Evolutionary conservation across 257 asterid genomes (phyloP).

Genomic region (Dorcoceras hygrometricum): DNA sequence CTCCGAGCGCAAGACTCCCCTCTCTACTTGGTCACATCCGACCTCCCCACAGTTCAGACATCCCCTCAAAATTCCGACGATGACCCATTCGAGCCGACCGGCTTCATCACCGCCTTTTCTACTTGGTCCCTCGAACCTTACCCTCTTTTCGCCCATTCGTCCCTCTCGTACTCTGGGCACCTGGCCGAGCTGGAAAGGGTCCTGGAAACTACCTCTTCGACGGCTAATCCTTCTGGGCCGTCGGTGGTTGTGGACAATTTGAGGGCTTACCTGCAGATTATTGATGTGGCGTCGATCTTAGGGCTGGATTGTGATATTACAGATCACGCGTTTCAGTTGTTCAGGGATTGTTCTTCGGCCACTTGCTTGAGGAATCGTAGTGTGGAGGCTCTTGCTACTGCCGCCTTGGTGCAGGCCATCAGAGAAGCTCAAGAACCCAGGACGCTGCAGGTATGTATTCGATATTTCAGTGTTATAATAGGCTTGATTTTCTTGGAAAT

Average conservation of each 20-base stretch:
- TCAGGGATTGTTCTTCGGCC: slow-evolving; percentile 91
- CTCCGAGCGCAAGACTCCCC: slow-evolving; percentile 91
- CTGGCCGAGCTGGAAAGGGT: slow-evolving; percentile 94
- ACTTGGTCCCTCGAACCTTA: slow-evolving; percentile 95
- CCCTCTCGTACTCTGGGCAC: slow-evolving; percentile 82
- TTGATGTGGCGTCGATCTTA: slow-evolving; percentile 88
- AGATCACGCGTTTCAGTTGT: slow-evolving; percentile 97
- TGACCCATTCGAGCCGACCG: slow-evolving; percentile 89
- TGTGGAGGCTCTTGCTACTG: slow-evolving; percentile 96
- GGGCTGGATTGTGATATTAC: slow-evolving; percentile 83
- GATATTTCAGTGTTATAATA: neutral
- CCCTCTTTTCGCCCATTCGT: slow-evolving; percentile 74
- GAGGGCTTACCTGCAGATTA: slow-evolving; percentile 94
- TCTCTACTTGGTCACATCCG: slow-evolving; percentile 92
- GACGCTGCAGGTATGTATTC: slow-evolving; percentile 72
- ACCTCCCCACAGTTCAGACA: slow-evolving; percentile 63
- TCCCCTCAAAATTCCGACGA: slow-evolving; percentile 40
- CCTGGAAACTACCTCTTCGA: slow-evolving; percentile 72
- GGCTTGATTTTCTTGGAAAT: neutral
- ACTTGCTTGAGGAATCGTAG: slow-evolving; percentile 96
- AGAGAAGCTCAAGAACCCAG: slow-evolving; percentile 98
- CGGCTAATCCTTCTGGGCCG: slow-evolving; percentile 47
- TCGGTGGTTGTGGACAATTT: slow-evolving; percentile 84
- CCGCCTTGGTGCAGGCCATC: slow-evolving; percentile 93
- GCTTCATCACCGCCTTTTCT: slow-evolving; percentile 92